Evolutionary conservation across 78 protist genomes (phyloP).

Genomic region (Dictyostelium purpureum): DNA sequence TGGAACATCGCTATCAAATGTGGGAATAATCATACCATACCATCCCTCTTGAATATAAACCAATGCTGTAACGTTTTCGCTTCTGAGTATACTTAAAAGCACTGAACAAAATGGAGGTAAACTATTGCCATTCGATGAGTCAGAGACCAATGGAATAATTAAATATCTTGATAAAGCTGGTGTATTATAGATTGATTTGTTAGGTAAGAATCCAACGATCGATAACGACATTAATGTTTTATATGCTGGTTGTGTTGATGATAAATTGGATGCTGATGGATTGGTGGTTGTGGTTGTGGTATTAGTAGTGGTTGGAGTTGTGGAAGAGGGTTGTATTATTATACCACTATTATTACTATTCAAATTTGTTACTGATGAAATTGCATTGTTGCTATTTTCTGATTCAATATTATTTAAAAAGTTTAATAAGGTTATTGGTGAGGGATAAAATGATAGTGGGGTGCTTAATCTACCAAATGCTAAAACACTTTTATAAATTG

Average conservation of each 20-base stretch:
- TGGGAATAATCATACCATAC: constrained; percentile 40
- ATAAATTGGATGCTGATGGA: not conserved
- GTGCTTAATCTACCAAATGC: constrained; percentile 55
- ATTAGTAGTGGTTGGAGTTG: not conserved
- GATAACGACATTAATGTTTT: not conserved
- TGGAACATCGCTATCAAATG: constrained; percentile 17
- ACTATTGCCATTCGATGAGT: not conserved
- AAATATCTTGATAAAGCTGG: constrained; percentile 21
- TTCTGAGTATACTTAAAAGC: not conserved
- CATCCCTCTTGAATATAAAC: constrained; percentile 21
- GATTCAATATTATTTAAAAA: not conserved
- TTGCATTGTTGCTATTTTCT: not conserved
- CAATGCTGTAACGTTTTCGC: constrained; percentile 30
- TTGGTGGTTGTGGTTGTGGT: not conserved
- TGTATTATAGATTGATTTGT: not conserved
- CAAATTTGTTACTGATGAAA: not conserved
- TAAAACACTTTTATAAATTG: constrained; percentile 22
- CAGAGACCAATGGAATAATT: constrained; percentile 32
- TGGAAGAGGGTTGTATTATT: too few relatives aligned
- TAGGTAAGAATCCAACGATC: constrained; percentile 44
- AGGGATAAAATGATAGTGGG: constrained; percentile 49
- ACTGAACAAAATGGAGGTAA: constrained; percentile 69
- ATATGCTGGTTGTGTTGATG: too few relatives aligned
- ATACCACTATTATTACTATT: not conserved
- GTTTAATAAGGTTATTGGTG: constrained; percentile 10